phyloP scores from a whole-genome alignment of 805 yeast genomes.

The Lachancea lanzarotensis region DNA sequence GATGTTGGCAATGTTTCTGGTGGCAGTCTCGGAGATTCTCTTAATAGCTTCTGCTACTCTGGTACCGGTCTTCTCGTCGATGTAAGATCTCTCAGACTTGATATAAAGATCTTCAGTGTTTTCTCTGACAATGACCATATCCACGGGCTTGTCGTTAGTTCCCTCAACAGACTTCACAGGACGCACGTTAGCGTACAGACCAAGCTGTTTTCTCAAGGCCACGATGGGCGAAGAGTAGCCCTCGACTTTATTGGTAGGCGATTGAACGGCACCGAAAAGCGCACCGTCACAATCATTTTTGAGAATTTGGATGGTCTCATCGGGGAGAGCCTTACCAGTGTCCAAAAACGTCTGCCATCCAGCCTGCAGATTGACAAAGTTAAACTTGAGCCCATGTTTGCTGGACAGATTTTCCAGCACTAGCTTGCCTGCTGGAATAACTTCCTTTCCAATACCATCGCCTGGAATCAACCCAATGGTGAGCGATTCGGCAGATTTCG shows the following conservation, averaged over 20 bases:
- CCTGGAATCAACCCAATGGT: constrained; percentile 84
- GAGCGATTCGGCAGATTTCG: constrained; percentile 40
- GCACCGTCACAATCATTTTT: constrained; percentile 91
- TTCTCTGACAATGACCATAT: constrained; percentile 96
- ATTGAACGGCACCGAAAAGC: constrained; percentile 92
- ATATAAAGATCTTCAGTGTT: constrained; percentile 97
- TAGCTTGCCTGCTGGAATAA: constrained; percentile 92
- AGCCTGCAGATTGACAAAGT: constrained; percentile 83
- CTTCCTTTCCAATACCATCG: constrained; percentile 97
- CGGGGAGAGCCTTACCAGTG: constrained; percentile 96
- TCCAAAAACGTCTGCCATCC: constrained; percentile 90
- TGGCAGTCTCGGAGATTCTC: constrained; percentile 86
- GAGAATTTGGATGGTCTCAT: constrained; percentile 75
- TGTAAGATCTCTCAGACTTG: constrained; percentile 77
- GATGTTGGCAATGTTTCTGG: constrained; percentile 78
- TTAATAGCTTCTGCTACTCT: constrained; percentile 96
- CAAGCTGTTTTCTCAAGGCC: constrained; percentile 93
- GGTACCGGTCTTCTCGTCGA: constrained; percentile 68
- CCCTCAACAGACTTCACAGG: constrained; percentile 93
- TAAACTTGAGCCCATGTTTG: constrained; percentile 69
- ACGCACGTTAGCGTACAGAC: constrained; percentile 92
- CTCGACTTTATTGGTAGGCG: constrained; percentile 87
- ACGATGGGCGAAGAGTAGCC: constrained; percentile 99
- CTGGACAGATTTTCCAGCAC: constrained; percentile 77
- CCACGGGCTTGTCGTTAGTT: constrained; percentile 73